Evolutionary conservation across 495 filamentous ascomycete species (phyloP), one percentile per base, ranked within the genome.

Genomic region (Corynascus novoguineensis): DNA sequence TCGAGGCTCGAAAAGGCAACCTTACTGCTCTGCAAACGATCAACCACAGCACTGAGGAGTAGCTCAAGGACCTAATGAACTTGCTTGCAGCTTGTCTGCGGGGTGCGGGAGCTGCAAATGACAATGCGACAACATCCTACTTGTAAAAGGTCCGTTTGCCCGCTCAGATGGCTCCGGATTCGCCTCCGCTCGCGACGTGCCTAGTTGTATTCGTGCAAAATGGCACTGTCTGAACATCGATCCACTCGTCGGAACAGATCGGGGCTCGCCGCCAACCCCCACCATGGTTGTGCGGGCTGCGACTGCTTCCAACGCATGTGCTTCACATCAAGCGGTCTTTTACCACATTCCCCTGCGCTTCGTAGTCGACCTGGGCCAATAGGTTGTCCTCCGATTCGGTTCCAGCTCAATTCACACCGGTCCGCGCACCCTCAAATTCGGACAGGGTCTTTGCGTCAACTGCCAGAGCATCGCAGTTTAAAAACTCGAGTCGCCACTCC

Each of bases 391-490:
- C 63, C 65, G 63, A 65, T 59, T 51, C 60, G 52, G 52, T 28
- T 50, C 44, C 55, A 62, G 60, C 51, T 55, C 53, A 64, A 61
- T 64, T 60, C 60, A 57, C 47, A 42, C 57, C 58, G 58, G 63
- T 50, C 61, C 56, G 52, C 52, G 48, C 42, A 66, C 38, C 29
- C 53, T 54, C 46, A 48, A 62, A 57, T 53, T 58, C 14, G 17
- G n/a, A n/a, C 37, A 57, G 51, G 46, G 32, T 24, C 52, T 40
- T 50, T 32, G 34, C 35, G 21, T 47, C 37, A 32, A 41, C 47
- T 17, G 28, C 59, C 55, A 51, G 51, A 38, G 52, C 38, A 25
- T 35, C 14, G 21, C 37, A 41, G 29, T 31, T 64, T 55, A 65
- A 68, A 69, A 64, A 59, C 48, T 25, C 34, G 25, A 32, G 11